These are phyloP conservation scores for Schizothecium vesticola DNA, from an alignment of 495 filamentous ascomycete genomes.

Conservation along the genomic window DNA sequence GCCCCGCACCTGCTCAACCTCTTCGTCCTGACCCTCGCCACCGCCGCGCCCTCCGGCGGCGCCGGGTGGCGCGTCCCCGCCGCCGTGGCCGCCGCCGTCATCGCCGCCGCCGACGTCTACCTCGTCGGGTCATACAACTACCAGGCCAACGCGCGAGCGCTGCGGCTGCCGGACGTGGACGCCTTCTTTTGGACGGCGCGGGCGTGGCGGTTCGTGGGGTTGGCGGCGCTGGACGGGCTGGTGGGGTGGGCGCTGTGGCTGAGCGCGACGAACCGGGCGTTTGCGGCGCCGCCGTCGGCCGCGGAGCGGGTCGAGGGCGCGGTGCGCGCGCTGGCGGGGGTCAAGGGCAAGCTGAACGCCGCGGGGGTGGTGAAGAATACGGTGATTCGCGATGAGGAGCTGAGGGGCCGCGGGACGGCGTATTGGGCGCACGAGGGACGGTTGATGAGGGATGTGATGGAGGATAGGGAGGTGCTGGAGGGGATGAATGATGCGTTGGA, in stretches of 20 bases:
- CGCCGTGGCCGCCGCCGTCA: slow-evolving; percentile 53
- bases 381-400: slow-evolving; percentile 45
- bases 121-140: slow-evolving; percentile 54
- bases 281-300: slow-evolving; percentile 38
- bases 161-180: slow-evolving; percentile 53
- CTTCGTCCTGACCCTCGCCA: slow-evolving; percentile 60
- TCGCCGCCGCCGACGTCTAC: slow-evolving; percentile 63
- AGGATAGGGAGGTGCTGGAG: slow-evolving; percentile 55
- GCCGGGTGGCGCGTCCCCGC: slow-evolving; percentile 64
- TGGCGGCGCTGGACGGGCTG: slow-evolving; percentile 57
- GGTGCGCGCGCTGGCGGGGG: slow-evolving; percentile 31
- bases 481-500: slow-evolving; percentile 50
- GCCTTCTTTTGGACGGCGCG: slow-evolving; percentile 65
- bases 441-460: slow-evolving; percentile 53
- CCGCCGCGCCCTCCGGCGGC: slow-evolving; percentile 43
- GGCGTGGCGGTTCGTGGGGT: slow-evolving; percentile 49
- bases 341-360: slow-evolving; percentile 44
- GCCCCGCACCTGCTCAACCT: slow-evolving; percentile 76
- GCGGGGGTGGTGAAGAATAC: slow-evolving; percentile 53
- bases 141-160: slow-evolving; percentile 51
- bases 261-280: slow-evolving; percentile 65
- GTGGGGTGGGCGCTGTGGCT: slow-evolving; percentile 63
- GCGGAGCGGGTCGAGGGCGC: slow-evolving; percentile 45
- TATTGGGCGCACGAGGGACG: slow-evolving; percentile 53
- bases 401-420: slow-evolving; percentile 38